Percentiles rank a stretch among this genome's conserved stretches.
phyloP scores from a whole-genome alignment of 495 filamentous ascomycete genomes.

The Penicillium manginii region DNA sequence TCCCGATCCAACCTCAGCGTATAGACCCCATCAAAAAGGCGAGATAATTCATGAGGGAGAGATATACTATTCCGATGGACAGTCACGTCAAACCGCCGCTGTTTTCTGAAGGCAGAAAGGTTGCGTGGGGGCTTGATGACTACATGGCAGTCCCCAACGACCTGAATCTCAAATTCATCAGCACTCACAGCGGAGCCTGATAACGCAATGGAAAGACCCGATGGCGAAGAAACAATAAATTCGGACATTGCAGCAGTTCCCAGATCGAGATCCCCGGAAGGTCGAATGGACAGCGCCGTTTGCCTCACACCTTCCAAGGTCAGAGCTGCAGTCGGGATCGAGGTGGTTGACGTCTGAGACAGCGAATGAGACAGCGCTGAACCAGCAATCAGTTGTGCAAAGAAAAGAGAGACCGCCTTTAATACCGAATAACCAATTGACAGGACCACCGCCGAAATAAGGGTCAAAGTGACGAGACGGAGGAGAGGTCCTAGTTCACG shows the following conservation, averaged over 20 bases:
- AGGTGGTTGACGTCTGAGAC: constrained; percentile 15
- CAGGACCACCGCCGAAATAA: constrained; percentile 44
- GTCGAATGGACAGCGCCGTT: constrained; percentile 33
- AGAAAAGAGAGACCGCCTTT: constrained; percentile 26
- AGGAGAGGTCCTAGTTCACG: constrained; percentile 43
- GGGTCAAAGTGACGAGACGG: constrained; percentile 43
- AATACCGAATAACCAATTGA: constrained; percentile 39
- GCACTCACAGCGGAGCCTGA: constrained; percentile 15
- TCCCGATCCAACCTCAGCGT: constrained; percentile 58
- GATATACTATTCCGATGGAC: constrained; percentile 47
- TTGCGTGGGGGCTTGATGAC: constrained; percentile 60
- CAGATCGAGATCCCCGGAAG: constrained; percentile 21
- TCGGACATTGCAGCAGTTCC: constrained; percentile 14
- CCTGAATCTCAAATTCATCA: constrained; percentile 61
- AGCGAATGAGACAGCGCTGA: constrained; percentile 29
- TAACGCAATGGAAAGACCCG: constrained; percentile 22
- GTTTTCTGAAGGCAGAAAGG: constrained; percentile 50
- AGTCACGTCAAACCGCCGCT: constrained; percentile 54
- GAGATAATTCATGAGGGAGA: constrained; percentile 54
- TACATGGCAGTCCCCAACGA: constrained; percentile 64
- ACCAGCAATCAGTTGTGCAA: constrained; percentile 32
- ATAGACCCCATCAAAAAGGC: constrained; percentile 62
- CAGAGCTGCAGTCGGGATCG: constrained; percentile 23
- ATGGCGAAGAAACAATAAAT: constrained; percentile 23
- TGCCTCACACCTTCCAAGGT: constrained; percentile 23